A percentile compares a stretch with the other conserved stretches of the same genome.
Conservation (phyloP, 2,329 filamentous ascomycete species). For the Ceratocystis variospora region DNA sequence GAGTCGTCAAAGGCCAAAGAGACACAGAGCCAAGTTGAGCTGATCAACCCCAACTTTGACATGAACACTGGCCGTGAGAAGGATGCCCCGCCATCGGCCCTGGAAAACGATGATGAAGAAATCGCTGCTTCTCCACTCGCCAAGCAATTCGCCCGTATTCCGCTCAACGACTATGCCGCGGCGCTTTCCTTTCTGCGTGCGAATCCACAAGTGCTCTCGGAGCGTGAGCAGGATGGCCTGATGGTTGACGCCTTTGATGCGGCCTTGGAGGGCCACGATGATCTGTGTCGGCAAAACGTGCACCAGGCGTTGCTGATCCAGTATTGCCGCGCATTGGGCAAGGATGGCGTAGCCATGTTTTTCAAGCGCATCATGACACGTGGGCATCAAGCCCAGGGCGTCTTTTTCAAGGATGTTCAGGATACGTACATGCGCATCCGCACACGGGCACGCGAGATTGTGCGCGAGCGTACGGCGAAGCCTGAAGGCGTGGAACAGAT, state of each 20-base stretch:
- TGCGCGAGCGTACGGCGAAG: conserved; percentile 38
- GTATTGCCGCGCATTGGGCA: conserved; percentile 82
- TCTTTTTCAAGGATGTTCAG: conserved; percentile 88
- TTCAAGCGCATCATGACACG: conserved; percentile 90
- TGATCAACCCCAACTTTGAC: conserved; percentile 45
- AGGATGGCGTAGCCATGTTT: conserved; percentile 79
- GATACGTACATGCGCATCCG: conserved; percentile 75
- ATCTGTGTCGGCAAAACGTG: conserved; percentile 72
- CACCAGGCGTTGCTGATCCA: conserved; percentile 87
- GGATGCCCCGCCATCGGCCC: conserved; percentile 14
- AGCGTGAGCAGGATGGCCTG: conserved; percentile 81
- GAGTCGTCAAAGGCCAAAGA: conserved; percentile 36
- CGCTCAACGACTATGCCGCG: conserved; percentile 55
- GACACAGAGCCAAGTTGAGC: conserved; percentile 14
- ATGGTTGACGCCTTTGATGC: conserved; percentile 85
- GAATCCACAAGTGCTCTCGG: conserved; percentile 64
- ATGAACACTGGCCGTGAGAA: conserved; percentile 20
- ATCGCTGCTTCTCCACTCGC: conserved; percentile 64
- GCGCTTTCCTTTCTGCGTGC: conserved; percentile 64
- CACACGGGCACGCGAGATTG: conserved; percentile 59
- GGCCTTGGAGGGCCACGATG: conserved; percentile 60
- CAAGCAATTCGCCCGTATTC: conserved; percentile 71
- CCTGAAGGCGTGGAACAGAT: conserved; percentile 75
- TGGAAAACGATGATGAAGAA: conserved; percentile 53
- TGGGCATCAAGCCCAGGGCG: conserved; percentile 75